These are phyloP conservation scores for Tanacetum coccineum DNA, from an alignment of 129 eudicot genomes.

Conservation along the genomic window DNA sequence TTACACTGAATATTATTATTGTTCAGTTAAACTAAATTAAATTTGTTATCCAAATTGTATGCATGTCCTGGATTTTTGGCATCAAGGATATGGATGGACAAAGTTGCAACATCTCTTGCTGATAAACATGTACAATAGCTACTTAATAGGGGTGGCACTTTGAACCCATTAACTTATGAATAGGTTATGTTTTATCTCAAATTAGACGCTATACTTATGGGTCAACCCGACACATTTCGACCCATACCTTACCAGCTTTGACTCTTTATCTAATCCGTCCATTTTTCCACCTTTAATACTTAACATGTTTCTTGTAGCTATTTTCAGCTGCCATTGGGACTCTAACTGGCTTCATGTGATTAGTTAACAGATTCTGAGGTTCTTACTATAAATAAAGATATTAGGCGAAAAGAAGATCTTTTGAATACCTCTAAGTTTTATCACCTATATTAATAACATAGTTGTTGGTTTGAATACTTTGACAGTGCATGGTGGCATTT, in stretches of 20 bases:
- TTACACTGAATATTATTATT: too few relatives aligned
- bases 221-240: too few relatives aligned
- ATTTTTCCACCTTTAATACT: too few relatives aligned
- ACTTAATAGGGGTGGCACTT: neutral
- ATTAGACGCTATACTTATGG: too few relatives aligned
- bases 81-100: slow-evolving; percentile 88
- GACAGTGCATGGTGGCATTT: slow-evolving; percentile 93
- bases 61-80: slow-evolving; percentile 84
- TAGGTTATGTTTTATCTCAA: too few relatives aligned
- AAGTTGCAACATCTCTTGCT: slow-evolving; percentile 82
- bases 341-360: slow-evolving; percentile 15
- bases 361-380: slow-evolving; percentile 71
- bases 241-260: too few relatives aligned
- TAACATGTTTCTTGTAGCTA: slow-evolving; percentile 10
- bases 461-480: slow-evolving; percentile 22
- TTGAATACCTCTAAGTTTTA: slow-evolving; percentile 35
- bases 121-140: slow-evolving; percentile 59
- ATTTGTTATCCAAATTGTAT: slow-evolving; percentile 14
- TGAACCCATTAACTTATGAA: too few relatives aligned
- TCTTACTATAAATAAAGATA: slow-evolving; percentile 77
- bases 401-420: slow-evolving; percentile 58
- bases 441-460: neutral
- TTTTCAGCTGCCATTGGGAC: slow-evolving; percentile 9
- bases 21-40: neutral
- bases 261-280: too few relatives aligned